A percentile compares a stretch with the other conserved stretches of the same genome.
These are phyloP conservation scores for Yamadazyma nakazawae DNA, from an alignment of 805 yeast genomes.

Conservation along the genomic window DNA sequence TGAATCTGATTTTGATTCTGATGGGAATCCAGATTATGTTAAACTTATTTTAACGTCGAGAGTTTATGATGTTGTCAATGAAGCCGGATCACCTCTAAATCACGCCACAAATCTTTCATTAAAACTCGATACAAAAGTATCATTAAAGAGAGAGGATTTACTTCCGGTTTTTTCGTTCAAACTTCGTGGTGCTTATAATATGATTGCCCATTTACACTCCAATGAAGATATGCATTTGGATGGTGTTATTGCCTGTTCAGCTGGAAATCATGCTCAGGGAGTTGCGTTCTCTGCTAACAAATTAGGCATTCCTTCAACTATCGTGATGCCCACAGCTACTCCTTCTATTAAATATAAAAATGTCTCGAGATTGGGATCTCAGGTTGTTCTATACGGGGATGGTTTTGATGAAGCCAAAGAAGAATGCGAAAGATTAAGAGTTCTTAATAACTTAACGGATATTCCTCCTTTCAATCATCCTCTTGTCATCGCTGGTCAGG, in stretches of 20 bases:
- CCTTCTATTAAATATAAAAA: conserved; percentile 92
- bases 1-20: conserved; percentile 49
- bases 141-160: conserved; percentile 86
- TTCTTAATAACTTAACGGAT: conserved; percentile 71
- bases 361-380: conserved; percentile 89
- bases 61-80: conserved; percentile 87
- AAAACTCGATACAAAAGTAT: conserved; percentile 70
- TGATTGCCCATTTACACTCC: conserved; percentile 84
- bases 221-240: conserved; percentile 53
- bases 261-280: conserved; percentile 99
- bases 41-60: conserved; percentile 86
- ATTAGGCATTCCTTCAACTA: conserved; percentile 87
- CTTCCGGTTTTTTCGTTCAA: conserved; percentile 95
- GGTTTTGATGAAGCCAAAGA: conserved; percentile 94
- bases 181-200: conserved; percentile 95
- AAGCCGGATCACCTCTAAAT: conserved; percentile 76
- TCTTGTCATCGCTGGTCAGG: conserved; percentile 97
- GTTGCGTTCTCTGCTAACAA: conserved; percentile 90
- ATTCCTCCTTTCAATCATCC: conserved; percentile 99
- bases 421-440: conserved; percentile 74
- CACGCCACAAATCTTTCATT: conserved; percentile 72
- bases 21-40: conserved; percentile 86
- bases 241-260: conserved; percentile 97
- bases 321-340: conserved; percentile 97
- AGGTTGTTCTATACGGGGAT: conserved; percentile 89